phyloP scores from a whole-genome alignment of 805 yeast genomes.

The Pichia membranifaciens region DNA sequence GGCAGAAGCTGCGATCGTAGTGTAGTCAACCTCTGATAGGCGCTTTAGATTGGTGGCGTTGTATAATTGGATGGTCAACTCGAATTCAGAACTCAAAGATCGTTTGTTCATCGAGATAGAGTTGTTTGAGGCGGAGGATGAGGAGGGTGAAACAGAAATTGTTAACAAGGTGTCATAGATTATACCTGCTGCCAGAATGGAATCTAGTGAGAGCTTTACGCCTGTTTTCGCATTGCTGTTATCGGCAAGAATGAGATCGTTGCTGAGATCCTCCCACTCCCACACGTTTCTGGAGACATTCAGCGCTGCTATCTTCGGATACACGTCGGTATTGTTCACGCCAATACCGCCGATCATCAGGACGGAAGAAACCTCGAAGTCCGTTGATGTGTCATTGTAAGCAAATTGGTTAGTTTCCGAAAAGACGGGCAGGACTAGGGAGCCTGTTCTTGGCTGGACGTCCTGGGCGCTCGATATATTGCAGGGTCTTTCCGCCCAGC shows the following conservation, averaged over 20 bases:
- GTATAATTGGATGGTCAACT: slow-evolving; percentile 38
- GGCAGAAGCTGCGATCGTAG: slow-evolving; percentile 16
- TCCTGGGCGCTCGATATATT: slow-evolving; percentile 27
- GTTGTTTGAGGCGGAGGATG: too few relatives aligned
- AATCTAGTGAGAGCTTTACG: slow-evolving; percentile 22
- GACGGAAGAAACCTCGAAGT: slow-evolving; percentile 35
- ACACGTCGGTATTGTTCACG: slow-evolving; percentile 29
- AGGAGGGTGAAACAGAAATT: too few relatives aligned
- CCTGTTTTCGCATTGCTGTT: slow-evolving; percentile 16
- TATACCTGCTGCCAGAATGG: slow-evolving; percentile 43
- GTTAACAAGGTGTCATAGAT: slow-evolving; percentile 47
- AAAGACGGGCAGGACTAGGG: slow-evolving; percentile 54
- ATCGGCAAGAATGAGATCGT: slow-evolving; percentile 21
- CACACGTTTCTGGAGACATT: slow-evolving; percentile 36
- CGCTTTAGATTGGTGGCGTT: slow-evolving; percentile 34
- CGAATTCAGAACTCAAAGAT: too few relatives aligned
- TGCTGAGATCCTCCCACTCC: slow-evolving; percentile 36
- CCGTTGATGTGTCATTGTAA: slow-evolving; percentile 23
- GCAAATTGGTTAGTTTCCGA: slow-evolving; percentile 21
- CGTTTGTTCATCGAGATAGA: too few relatives aligned
- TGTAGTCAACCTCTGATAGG: slow-evolving; percentile 30
- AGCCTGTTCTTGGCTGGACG: slow-evolving; percentile 48
- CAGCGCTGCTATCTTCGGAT: slow-evolving; percentile 40
- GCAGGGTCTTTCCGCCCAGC: slow-evolving; percentile 58
- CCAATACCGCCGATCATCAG: slow-evolving; percentile 60